These are phyloP conservation scores for Ogataea paradorogensis DNA, from an alignment of 805 yeast species.

Conservation along the genomic window DNA sequence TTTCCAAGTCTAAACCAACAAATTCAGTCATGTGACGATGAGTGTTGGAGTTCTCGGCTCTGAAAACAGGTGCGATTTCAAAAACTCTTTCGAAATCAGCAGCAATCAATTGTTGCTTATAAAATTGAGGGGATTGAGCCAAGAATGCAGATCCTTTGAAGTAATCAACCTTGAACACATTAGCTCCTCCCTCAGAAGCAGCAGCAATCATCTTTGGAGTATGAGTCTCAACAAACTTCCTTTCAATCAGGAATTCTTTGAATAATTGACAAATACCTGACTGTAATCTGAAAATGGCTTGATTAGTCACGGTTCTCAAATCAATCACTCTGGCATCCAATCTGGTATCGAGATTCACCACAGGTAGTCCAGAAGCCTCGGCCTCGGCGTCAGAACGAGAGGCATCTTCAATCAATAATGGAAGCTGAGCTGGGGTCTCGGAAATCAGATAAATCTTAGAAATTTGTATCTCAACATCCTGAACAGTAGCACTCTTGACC, in stretches of 20 bases:
- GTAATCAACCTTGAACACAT: conserved; percentile 89
- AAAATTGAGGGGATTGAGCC: conserved; percentile 98
- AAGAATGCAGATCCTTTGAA: conserved; percentile 90
- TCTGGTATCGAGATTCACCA: conserved; percentile 94
- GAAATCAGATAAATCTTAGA: conserved; percentile 70
- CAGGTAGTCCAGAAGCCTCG: conserved; percentile 85
- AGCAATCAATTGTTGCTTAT: conserved; percentile 97
- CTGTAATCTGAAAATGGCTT: conserved; percentile 93
- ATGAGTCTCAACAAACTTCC: conserved; percentile 85
- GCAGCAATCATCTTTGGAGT: conserved; percentile 95
- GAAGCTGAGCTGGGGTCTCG: conserved; percentile 89
- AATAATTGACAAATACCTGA: conserved; percentile 85
- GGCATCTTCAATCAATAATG: conserved; percentile 95
- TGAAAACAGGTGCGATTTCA: conserved; percentile 96
- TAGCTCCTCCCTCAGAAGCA: conserved; percentile 97
- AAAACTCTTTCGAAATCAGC: conserved; percentile 96
- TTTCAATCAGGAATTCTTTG: conserved; percentile 74
- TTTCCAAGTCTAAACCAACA: conserved; percentile 94
- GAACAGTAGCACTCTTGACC: conserved; percentile 86
- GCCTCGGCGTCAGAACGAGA: conserved; percentile 93
- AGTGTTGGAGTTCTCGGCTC: conserved; percentile 98
- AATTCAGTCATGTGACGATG: conserved; percentile 99
- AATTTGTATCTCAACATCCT: conserved; percentile 83
- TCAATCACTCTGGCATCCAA: conserved; percentile 94
- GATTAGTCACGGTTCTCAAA: conserved; percentile 94